Base-by-base conservation (phyloP, 192 early-diverging fungal genomes). In the Backusella macrospora region DNA sequence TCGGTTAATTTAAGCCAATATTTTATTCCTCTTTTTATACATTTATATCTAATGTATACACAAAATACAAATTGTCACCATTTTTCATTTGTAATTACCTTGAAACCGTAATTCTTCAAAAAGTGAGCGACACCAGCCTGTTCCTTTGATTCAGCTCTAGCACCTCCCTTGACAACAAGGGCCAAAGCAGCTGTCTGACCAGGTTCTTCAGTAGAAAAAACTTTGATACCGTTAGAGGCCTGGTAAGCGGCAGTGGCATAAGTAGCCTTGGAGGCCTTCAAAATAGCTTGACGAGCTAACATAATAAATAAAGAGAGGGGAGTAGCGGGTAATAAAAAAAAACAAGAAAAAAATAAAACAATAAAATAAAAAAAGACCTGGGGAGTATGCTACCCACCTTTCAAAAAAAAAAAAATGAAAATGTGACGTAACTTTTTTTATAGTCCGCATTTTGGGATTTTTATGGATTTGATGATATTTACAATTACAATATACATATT, bases 81-180 rank as follows among this genome's bases (percentile, higher is more conserved):
- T 49, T 18, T 49, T n/a, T 49, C 48, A 7, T 18, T 21, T 55
- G 18, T 18, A 39, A 21, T 72, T 86, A 93, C 93, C 89, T 92
- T 92, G 86, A 98, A 92, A 21, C 94, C 89, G 76, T 90, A 93
- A 76, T 90, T 92, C 90, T 98, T 96, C 73, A 94, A 87, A 76
- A 90, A 93, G 85, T 97, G 95, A 39, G 98, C 93, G 6, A 91
- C 92, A 69, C 96, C 96, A 12, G 91, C 84, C 65, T 86, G 88
- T 65, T 86, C 85, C 18, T 81, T 71, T 21, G 86, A 82, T 83
- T 99, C 98, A 81, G 86, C 87, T 46, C 96, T 88, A 62, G 93
- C 84, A 52, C 98, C 98, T 44, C 92, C 95, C 70, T 93, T 93
- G 72, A 98, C 85, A 65, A 97, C 94, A 44, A 99, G 79, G 18